phyloP scores from a whole-genome alignment of 2,329 filamentous ascomycete species.

The Aaosphaeria arxii region DNA sequence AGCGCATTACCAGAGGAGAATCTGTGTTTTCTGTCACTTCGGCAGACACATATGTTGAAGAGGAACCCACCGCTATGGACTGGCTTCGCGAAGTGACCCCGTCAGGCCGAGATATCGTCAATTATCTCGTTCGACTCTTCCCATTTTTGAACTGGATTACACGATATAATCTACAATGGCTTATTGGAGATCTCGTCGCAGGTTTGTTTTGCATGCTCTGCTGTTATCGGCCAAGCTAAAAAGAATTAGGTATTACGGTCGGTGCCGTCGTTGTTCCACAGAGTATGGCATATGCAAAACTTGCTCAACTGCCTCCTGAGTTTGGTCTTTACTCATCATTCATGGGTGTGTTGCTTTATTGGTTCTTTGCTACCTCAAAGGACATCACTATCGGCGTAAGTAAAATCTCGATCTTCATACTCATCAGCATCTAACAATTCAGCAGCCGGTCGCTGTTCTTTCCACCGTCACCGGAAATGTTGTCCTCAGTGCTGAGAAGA shows the following conservation, averaged over 20 bases:
- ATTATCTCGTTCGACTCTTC: slow-evolving; percentile 72
- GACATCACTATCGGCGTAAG: slow-evolving; percentile 93
- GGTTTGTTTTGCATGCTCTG: slow-evolving; percentile 47
- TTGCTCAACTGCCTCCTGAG: slow-evolving; percentile 74
- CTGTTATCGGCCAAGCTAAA: slow-evolving; percentile 7
- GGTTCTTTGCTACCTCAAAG: slow-evolving; percentile 98
- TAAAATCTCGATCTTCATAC: slow-evolving; percentile 14
- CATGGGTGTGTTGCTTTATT: slow-evolving; percentile 92
- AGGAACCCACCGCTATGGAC: slow-evolving; percentile 71
- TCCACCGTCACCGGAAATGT: slow-evolving; percentile 86
- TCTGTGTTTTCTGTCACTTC: slow-evolving; percentile 73
- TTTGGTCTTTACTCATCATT: slow-evolving; percentile 95
- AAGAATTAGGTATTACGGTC: slow-evolving; percentile 59
- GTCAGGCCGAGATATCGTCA: slow-evolving; percentile 47
- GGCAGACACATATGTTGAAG: slow-evolving; percentile 77
- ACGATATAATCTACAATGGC: slow-evolving; percentile 86
- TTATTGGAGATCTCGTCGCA: slow-evolving; percentile 83
- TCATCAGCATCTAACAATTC: background rate
- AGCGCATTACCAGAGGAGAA: slow-evolving; percentile 71
- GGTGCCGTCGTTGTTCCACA: slow-evolving; percentile 84
- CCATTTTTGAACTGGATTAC: slow-evolving; percentile 88
- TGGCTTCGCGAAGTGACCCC: slow-evolving; percentile 68
- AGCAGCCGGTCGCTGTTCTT: slow-evolving; percentile 85
- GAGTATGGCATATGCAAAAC: slow-evolving; percentile 88
- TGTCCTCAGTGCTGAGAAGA: slow-evolving; percentile 59